Base-by-base conservation (phyloP, 805 yeast genomes). In the Nakazawaea anatomiae region DNA sequence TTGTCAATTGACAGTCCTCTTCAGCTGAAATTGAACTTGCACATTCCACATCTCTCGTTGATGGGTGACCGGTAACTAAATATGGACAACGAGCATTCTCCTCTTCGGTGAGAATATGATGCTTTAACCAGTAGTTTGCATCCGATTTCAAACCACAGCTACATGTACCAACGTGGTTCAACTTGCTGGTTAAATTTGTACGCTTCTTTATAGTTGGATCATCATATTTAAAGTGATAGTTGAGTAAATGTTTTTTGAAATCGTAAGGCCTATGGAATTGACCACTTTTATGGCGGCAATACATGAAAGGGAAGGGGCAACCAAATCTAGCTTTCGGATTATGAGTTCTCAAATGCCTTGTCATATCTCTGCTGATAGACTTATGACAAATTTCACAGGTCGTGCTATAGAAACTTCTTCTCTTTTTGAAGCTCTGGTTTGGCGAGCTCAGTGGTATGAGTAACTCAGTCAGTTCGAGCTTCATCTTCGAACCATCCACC, bases 251-350 rank as follows among this genome's bases (percentile, higher is more conserved):
- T 58, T 83, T 83, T 60, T 83, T 83, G 69, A 71, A 81, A 61
- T 83, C 89, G 61, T 83, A 83, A 4, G 85, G 85, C 44, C 89
- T 68, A 65, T 83, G 82, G 67, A 83, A 83, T 58, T 70, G 77
- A 32, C 86, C 83, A n/a, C 81, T 72, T 57, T 75, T 79, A 60
- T 82, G 87, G 4, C 73, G 65, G 60, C 88, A 83, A 42, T 65
- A 64, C 9, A 66, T 67, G 47, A 74, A 68, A 6, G 87, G 86
- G 57, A 73, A 82, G 14, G 77, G 71, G 60, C 89, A 83, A 39
- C 64, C 71, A 61, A 83, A 83, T 35, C 87, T 65, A 4, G 83
- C 71, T 11, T 72, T 75, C 9, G 69, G 63, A 58, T 79, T 81
- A 63, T 83, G 88, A 1, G 82, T 83, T 52, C 87, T 64, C 69